Evolutionary conservation across 306 rosid species (phyloP).

Genomic region (Sophora flavescens): DNA sequence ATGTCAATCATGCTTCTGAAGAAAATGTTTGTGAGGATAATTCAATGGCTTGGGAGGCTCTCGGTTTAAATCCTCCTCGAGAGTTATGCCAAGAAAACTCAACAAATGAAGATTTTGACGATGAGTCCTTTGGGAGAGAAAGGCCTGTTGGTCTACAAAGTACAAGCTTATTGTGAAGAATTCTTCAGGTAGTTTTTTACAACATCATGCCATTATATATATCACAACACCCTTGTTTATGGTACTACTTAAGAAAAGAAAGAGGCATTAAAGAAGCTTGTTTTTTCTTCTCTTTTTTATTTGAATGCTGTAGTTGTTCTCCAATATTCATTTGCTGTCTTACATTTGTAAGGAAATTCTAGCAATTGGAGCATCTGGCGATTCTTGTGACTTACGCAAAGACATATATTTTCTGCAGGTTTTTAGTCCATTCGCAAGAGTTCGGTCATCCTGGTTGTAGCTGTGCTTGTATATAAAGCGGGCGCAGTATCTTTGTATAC

Average conservation of each 20-base stretch:
- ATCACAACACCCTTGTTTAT: neutral
- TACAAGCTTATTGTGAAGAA: constrained; percentile 72
- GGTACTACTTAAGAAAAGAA: neutral
- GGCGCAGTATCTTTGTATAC: constrained; percentile 60
- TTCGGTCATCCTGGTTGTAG: constrained; percentile 34
- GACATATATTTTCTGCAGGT: constrained; percentile 54
- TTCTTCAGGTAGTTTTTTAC: constrained; percentile 66
- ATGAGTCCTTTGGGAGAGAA: constrained; percentile 82
- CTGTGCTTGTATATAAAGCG: constrained; percentile 52
- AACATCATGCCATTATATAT: constrained; percentile 26
- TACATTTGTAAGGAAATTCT: no score
- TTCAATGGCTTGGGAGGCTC: constrained; percentile 73
- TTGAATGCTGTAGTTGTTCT: neutral
- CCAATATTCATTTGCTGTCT: constrained; percentile 1
- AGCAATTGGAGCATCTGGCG: no score
- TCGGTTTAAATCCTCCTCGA: constrained; percentile 58
- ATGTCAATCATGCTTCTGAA: constrained; percentile 50
- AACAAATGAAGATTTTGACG: constrained; percentile 89
- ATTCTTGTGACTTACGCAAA: neutral
- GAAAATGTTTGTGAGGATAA: constrained; percentile 57
- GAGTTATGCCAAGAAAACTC: constrained; percentile 95
- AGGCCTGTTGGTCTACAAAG: constrained; percentile 72
- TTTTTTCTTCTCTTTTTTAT: neutral
- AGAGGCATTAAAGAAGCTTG: neutral
- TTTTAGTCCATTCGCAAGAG: constrained; percentile 34